These are phyloP conservation scores for Trametes cinnabarina DNA, from an alignment of 768 basidiomycete genomes.

Conservation along the genomic window DNA sequence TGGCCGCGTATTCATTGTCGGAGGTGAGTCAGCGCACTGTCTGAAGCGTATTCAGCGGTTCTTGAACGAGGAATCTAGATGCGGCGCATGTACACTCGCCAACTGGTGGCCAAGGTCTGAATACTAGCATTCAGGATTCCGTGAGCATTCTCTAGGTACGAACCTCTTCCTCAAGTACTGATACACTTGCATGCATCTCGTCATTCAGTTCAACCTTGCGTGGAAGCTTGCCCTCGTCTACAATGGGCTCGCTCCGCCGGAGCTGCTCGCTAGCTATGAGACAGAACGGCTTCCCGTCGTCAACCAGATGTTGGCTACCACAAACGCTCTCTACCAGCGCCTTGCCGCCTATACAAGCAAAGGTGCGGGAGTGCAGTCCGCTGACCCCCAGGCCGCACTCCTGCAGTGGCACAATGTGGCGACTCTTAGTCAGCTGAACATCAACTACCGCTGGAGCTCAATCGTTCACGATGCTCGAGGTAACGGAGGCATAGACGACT, in stretches of 20 bases:
- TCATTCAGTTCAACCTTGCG: constrained; percentile 28
- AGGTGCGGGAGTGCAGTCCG: neutral
- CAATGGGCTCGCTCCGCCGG: constrained; percentile 24
- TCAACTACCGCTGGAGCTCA: constrained; percentile 53
- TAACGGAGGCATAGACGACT: constrained; percentile 21
- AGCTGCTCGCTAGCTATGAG: constrained; percentile 29
- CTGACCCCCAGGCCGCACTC: constrained; percentile 7
- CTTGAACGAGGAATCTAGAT: neutral
- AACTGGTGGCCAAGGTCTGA: constrained; percentile 39
- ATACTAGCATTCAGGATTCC: constrained; percentile 30
- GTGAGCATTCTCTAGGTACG: constrained; percentile 5
- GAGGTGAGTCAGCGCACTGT: constrained; percentile 35
- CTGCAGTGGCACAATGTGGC: constrained; percentile 24
- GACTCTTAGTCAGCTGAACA: constrained; percentile 41
- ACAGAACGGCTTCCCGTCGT: constrained; percentile 33
- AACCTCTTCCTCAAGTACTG: no score
- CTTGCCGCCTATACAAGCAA: neutral
- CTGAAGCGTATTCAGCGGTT: no score
- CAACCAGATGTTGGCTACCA: constrained; percentile 29
- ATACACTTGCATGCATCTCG: neutral
- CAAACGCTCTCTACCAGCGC: constrained; percentile 15
- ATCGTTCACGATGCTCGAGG: constrained; percentile 41
- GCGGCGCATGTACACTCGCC: constrained; percentile 45
- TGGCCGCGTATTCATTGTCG: constrained; percentile 45
- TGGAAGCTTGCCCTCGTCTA: constrained; percentile 33